Base-by-base conservation (phyloP, 371 early-diverging fungal species). In the Nematocida ausubeli region DNA sequence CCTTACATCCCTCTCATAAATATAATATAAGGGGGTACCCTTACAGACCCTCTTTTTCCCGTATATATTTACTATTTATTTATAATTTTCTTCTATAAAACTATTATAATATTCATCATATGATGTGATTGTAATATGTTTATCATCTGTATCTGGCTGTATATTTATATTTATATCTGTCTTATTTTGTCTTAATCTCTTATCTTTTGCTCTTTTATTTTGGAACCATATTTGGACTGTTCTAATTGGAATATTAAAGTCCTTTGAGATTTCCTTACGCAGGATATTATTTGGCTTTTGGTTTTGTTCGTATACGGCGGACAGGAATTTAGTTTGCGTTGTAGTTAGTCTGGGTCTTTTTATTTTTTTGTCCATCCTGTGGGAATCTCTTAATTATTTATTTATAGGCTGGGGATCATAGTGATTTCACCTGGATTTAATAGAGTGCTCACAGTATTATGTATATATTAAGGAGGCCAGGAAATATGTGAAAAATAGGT, bases 211-310 rank as follows among this genome's bases (percentile, higher is more conserved):
- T 19, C 85, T 40, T 47, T 70, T 83, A 67, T 85, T 85, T 70
- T 85, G 85, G 52, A 85, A 85, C 85, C 85, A 85, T n/a, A 83
- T 83, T 60, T 82, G 72, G 19, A 85, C 79, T 35, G 80, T 85
- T 2, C 69, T 14, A 14, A 58, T 56, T 7, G 82, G 68, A 32
- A 85, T 66, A 26, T 60, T 35, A 34, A 83, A 75, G 37, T 75
- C 78, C 14, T 67, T 66, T 5, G 78, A 12, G n/a, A 75, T 28
- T 44, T 75, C 54, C 16, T 34, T 51, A 24, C 65, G 34, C 5
- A 75, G 58, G 6, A 19, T 26, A 19, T 44, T 39, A 4, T 7
- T 4, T 5, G 78, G 78, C 47, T 34, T 16, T 44, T 42, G 66
- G 39, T 65, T 66, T 12, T 55, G 28, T 16, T 60, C 16, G 67